A percentile compares a stretch with the other conserved stretches of the same genome.
phyloP scores from a whole-genome alignment of 345 rosid species.

The Erucastrum elatum region DNA sequence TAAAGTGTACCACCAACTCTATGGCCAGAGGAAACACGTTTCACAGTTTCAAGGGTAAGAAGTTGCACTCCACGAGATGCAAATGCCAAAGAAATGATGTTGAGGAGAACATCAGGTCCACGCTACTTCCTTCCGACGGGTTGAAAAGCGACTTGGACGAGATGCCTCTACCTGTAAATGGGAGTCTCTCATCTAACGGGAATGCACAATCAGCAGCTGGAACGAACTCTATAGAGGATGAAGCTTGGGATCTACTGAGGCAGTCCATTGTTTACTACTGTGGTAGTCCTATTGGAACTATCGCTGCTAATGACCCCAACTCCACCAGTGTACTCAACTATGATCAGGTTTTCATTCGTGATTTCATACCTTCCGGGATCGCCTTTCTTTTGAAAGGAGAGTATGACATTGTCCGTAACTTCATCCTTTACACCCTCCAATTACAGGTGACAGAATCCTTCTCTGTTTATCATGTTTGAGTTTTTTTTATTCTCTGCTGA shows the following conservation, averaged over 20 bases:
- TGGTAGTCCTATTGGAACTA: conserved; percentile 84
- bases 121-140: conserved; percentile 45
- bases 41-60: conserved; percentile 14
- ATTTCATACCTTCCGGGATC: conserved; percentile 79
- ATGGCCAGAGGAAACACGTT: conserved; percentile 12
- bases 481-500: too few relatives aligned
- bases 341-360: conserved; percentile 95
- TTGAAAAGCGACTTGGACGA: conserved; percentile 37
- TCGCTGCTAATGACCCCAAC: conserved; percentile 91
- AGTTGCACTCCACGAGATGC: conserved; percentile 42
- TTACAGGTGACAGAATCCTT: conserved; percentile 63
- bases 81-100: conserved; percentile 59
- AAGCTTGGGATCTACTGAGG: conserved; percentile 80
- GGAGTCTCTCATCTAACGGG: conserved; percentile 42
- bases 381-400: conserved; percentile 96
- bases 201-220: conserved; percentile 30
- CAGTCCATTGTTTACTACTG: conserved; percentile 78
- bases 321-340: conserved; percentile 62
- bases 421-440: conserved; percentile 91
- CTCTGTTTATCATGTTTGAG: too few relatives aligned
- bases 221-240: conserved; percentile 63
- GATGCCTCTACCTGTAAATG: conserved; percentile 36
- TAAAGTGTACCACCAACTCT: conserved; percentile 9
- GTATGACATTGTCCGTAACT: conserved; percentile 80
- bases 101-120: conserved; percentile 37